Evolutionary conservation across 2,329 filamentous ascomycete genomes (phyloP).

Genomic region (Epichloe festucae): DNA sequence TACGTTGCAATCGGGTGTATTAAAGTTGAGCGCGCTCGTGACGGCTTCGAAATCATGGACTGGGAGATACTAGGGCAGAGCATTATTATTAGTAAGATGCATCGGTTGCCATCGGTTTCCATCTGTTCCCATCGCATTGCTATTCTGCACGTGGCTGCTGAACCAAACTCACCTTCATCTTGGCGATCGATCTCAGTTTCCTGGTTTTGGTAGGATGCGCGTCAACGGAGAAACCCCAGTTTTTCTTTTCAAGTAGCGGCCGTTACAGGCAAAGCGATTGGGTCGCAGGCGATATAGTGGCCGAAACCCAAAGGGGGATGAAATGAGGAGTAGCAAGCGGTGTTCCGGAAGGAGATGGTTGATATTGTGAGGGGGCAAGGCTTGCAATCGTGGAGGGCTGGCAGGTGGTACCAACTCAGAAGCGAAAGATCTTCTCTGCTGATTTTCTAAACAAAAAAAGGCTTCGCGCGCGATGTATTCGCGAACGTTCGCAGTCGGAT

Average conservation of each 20-base stretch:
- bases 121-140: no score
- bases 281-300: not conserved
- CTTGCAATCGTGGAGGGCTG: no score
- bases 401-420: no score
- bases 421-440: no score
- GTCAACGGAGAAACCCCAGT: not conserved
- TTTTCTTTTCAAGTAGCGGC: no score
- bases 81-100: not conserved
- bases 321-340: not conserved
- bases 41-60: constrained; percentile 84
- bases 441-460: no score
- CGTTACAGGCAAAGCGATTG: not conserved
- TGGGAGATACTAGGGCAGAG: constrained; percentile 61
- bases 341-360: not conserved
- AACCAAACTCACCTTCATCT: constrained; percentile 24
- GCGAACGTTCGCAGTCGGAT: not conserved
- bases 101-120: not conserved
- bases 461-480: not conserved
- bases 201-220: not conserved
- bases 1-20: constrained; percentile 83
- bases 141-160: not conserved
- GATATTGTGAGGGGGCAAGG: not conserved
- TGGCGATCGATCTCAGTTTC: constrained; percentile 7
- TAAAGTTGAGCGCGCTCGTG: constrained; percentile 87
- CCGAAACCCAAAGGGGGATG: not conserved